Percentiles rank a stretch among this genome's conserved stretches.
phyloP scores from a whole-genome alignment of 257 asterid genomes.

The Capsicum pubescens region DNA sequence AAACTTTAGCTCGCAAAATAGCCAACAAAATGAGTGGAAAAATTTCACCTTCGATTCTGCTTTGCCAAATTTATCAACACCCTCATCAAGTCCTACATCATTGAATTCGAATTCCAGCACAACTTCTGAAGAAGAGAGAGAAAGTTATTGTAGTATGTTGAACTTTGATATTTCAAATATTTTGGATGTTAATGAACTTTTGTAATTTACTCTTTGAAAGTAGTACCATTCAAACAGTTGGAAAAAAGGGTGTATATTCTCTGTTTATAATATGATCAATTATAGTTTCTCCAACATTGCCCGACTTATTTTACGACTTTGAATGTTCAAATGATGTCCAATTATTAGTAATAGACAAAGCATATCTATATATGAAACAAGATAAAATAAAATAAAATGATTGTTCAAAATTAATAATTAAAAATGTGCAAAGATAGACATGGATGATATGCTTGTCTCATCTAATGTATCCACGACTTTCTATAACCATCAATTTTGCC shows the following conservation, averaged over 20 bases:
- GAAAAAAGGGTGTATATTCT: neutral
- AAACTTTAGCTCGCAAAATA: slow-evolving; percentile 39
- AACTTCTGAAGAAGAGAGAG: slow-evolving; percentile 59
- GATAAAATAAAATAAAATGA: neutral
- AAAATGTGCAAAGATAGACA: neutral
- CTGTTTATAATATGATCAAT: neutral
- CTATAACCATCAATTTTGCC: neutral
- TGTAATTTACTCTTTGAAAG: slow-evolving; percentile 36
- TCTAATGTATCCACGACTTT: neutral
- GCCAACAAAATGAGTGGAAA: slow-evolving; percentile 49
- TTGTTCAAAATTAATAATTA: neutral
- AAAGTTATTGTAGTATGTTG: slow-evolving; percentile 61
- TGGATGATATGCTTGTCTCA: neutral
- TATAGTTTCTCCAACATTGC: neutral
- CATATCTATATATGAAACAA: neutral
- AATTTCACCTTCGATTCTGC: slow-evolving; percentile 35
- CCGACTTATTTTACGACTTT: neutral
- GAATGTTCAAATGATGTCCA: neutral
- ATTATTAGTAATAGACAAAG: neutral
- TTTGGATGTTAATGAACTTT: slow-evolving; percentile 54
- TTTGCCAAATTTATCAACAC: slow-evolving; percentile 64
- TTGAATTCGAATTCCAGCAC: slow-evolving; percentile 52
- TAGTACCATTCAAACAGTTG: neutral
- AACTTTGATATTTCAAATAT: slow-evolving; percentile 58
- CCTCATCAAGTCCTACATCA: slow-evolving; percentile 67